These are phyloP conservation scores for Oryza nivara DNA, from an alignment of 176 grass and related monocot genomes.

Conservation along the genomic window DNA sequence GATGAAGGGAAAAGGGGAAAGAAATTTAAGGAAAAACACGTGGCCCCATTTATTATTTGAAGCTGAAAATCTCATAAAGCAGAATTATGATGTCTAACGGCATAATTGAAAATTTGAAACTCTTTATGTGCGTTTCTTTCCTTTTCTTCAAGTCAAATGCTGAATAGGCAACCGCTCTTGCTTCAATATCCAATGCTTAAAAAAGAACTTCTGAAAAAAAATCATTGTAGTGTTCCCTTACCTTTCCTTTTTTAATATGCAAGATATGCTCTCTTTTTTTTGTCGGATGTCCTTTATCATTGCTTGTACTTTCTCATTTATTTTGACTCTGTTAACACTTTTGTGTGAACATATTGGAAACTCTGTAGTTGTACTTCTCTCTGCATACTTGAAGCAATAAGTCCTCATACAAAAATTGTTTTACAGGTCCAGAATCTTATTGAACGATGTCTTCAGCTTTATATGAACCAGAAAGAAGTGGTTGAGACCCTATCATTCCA, in stretches of 20 bases:
- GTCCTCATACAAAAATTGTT: constrained; percentile 31
- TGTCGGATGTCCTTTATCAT: background rate
- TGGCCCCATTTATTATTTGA: background rate
- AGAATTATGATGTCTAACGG: background rate
- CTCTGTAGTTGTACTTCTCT: constrained; percentile 15
- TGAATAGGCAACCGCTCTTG: background rate
- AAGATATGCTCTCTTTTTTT: background rate
- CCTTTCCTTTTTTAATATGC: background rate
- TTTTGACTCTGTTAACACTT: background rate
- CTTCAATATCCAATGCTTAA: background rate
- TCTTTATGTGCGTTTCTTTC: background rate
- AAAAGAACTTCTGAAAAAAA: background rate
- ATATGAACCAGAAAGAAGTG: constrained; percentile 99
- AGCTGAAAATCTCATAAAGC: constrained; percentile 2
- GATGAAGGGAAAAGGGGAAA: background rate
- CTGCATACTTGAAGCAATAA: constrained; percentile 25
- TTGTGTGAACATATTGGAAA: constrained; percentile 4
- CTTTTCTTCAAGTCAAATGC: background rate
- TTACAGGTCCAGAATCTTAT: constrained; percentile 99
- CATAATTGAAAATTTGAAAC: background rate
- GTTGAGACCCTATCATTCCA: constrained; percentile 71
- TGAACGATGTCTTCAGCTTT: constrained; percentile 94
- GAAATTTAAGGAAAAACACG: background rate
- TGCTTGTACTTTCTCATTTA: background rate
- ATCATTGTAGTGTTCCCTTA: background rate